A percentile compares a stretch with the other conserved stretches of the same genome.
Conservation (phyloP, 495 filamentous ascomycete species). For the Penicillium macrosclerotiorum region DNA sequence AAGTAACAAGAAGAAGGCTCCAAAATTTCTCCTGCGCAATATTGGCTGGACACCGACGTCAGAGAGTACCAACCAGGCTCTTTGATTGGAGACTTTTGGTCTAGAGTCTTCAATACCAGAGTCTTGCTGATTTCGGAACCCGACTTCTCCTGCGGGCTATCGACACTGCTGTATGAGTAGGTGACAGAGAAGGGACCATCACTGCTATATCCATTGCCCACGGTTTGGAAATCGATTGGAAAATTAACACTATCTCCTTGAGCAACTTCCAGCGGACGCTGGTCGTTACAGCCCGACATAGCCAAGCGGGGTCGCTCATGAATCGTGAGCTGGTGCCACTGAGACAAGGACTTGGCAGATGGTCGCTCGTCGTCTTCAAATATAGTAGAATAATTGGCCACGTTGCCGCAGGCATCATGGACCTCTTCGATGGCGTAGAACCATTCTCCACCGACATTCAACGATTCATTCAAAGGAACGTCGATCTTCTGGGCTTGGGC, state of each 20-base stretch:
- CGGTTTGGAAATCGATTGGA: slow-evolving; percentile 67
- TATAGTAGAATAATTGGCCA: slow-evolving; percentile 69
- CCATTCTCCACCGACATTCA: slow-evolving; percentile 76
- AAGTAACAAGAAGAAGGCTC: slow-evolving; percentile 90
- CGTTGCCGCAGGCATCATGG: slow-evolving; percentile 83
- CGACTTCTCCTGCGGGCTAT: slow-evolving; percentile 55
- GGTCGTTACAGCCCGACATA: slow-evolving; percentile 71
- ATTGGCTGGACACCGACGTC: slow-evolving; percentile 70
- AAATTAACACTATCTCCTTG: slow-evolving; percentile 66
- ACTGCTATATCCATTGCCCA: slow-evolving; percentile 48
- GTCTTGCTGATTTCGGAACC: slow-evolving; percentile 50
- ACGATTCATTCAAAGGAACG: slow-evolving; percentile 83
- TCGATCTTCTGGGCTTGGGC: slow-evolving; percentile 68
- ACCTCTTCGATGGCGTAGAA: slow-evolving; percentile 88
- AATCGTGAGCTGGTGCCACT: slow-evolving; percentile 79
- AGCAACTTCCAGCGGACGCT: slow-evolving; percentile 76
- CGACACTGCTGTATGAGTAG: slow-evolving; percentile 60
- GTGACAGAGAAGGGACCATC: slow-evolving; percentile 47
- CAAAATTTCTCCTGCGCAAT: slow-evolving; percentile 81
- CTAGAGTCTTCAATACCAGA: slow-evolving; percentile 34
- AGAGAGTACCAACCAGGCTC: slow-evolving; percentile 84
- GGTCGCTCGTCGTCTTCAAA: slow-evolving; percentile 57
- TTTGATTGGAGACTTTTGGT: slow-evolving; percentile 53
- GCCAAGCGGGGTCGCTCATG: slow-evolving; percentile 77
- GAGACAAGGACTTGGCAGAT: slow-evolving; percentile 55